Conservation (phyloP, 108 stramenopile species). For the Seminavis robusta region DNA sequence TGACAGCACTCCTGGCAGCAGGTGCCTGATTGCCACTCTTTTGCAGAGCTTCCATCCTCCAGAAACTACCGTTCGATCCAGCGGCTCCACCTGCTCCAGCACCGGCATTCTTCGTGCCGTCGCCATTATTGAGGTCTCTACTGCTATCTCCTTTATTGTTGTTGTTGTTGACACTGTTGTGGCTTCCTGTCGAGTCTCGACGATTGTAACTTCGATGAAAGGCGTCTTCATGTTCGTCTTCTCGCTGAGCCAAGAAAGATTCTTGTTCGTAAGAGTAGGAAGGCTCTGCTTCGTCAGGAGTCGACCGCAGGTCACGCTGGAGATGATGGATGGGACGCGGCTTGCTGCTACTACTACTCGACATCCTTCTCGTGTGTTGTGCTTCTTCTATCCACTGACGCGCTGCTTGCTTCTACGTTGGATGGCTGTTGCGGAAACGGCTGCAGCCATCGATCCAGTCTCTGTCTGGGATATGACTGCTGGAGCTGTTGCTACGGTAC, state of each 20-base stretch:
- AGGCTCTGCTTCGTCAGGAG: slow-evolving; percentile 55
- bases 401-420: too few species aligned
- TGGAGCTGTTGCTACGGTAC: too few species aligned
- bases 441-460: too few species aligned
- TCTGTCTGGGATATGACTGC: too few species aligned
- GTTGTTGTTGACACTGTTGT: neutral
- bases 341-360: too few species aligned
- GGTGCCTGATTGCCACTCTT: too few species aligned
- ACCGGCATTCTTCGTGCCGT: neutral
- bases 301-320: slow-evolving; percentile 17
- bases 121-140: neutral
- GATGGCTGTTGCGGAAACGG: too few species aligned
- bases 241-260: slow-evolving; percentile 8
- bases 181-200: neutral
- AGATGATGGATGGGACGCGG: slow-evolving; percentile 36
- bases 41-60: too few species aligned
- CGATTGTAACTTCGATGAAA: slow-evolving; percentile 29
- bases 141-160: neutral
- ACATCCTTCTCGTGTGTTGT: too few species aligned
- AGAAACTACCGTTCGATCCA: neutral
- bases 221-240: slow-evolving; percentile 36
- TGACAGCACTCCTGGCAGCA: neutral
- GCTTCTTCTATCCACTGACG: too few species aligned
- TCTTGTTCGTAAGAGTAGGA: slow-evolving; percentile 31
- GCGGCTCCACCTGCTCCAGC: neutral